Evolutionary conservation across 306 rosid genomes (phyloP), one percentile per base, ranked within the genome.

Genomic region (Canavalia gladiata): DNA sequence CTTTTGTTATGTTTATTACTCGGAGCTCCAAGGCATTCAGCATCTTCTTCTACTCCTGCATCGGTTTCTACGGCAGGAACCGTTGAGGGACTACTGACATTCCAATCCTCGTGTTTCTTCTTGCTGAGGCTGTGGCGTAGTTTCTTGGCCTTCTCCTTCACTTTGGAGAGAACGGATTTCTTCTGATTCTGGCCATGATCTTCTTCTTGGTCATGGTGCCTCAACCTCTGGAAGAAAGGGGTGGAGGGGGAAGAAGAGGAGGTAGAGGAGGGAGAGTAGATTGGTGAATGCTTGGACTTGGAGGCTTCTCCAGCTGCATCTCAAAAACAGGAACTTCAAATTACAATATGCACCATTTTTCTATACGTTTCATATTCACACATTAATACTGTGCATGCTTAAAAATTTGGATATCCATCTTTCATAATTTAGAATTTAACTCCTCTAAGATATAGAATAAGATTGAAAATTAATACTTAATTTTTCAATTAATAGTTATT

Each of bases 91-190:
- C 78, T 82, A 2, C 75, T 80, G 58, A 45, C 0, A 46, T 54
- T 91, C 5, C 80, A 88, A 2, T 86, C 92, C 5, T 86, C 91
- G 7, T 89, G 91, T 86, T 6, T 92, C 76, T 83, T 95, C 90
- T 91, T 93, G 89, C 97, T 91, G 80, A 95, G 96, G 70, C 87
- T 84, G 82, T 89, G 81, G 60, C 90, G 87, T 43, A 93, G 64
- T 82, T 91, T 95, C 88, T 84, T 93, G 72, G 99, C 97, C 80
- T 91, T 95, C 83, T 93, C 99, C 83, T 91, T 93, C 72, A 95
- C 97, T 86, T 91, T 95, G 57, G 90, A 58, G 68, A 93, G 90
- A 69, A 95, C 96, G 30, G 99, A 95, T 86, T 95, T 95, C 93
- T 91, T 93, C 60, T 81, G 97, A 83, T 81, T 93, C 78, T 75